Base-by-base conservation (phyloP, 345 rosid species). In the Gossypium australe region DNA sequence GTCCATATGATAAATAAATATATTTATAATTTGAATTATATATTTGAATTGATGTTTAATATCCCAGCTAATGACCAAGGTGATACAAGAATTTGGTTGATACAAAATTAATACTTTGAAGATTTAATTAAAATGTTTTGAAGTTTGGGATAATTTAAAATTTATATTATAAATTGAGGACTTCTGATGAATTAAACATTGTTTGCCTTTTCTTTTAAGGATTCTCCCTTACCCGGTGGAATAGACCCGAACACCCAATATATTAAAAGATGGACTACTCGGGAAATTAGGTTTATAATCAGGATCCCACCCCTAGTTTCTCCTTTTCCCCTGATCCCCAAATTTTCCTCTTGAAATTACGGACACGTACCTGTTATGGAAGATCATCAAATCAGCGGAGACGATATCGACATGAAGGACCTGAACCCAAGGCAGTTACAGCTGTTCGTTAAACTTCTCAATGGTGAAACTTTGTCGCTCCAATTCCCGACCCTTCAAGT, bases 391-490 rank as follows among this genome's bases (percentile, higher is more conserved):
- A 62, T 7, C 52, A 74, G 58, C 25, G 65, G 55, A 29, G 60
- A 27, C 70, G 9, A 12, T 10, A 12, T 20, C 56, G 20, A 20
- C 70, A 11, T 14, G 43, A 52, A 27, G 38, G 10, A 53, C 44
- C 22, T 22, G 41, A 72, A 20, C 16, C 64, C 79, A 9, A 79
- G 65, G 71, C 78, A 83, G 29, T 76, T 89, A 71, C 96, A 89
- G 82, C 83, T 93, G 72, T 93, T 93, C 82, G 93, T 86, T 4
- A 87, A 76, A 76, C 89, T 91, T 72, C 87, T 89, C 0, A 72
- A 84, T 63, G 97, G 98, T 7, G 80, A 80, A 80, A 91, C 97
- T 3, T 18, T 81, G 59, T 81, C 84, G 71, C 82, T 95, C 56
- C 66, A 49, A 45, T 93, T 95, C 83, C 7, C 80, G 0, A 64